phyloP scores from a whole-genome alignment of 1,139 yeast genomes.

The Hansenula lynferdii region DNA sequence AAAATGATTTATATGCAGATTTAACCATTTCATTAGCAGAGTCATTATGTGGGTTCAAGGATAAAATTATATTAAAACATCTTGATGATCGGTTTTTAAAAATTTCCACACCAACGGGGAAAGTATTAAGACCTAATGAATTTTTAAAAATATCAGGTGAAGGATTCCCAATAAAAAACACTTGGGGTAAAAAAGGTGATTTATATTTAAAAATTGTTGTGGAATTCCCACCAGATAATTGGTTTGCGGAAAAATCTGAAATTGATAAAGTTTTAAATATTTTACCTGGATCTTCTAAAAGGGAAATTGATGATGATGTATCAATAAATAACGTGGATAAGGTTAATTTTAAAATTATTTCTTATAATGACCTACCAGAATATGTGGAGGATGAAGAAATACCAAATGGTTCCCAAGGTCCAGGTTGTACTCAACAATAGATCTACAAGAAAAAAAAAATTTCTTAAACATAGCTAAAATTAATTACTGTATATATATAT shows the following conservation, averaged over 20 bases:
- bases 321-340: conserved; percentile 24
- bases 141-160: conserved; percentile 62
- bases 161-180: conserved; percentile 73
- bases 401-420: conserved; percentile 17
- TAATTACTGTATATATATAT: background rate
- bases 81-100: conserved; percentile 76
- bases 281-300: conserved; percentile 36
- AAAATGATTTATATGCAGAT: conserved; percentile 59
- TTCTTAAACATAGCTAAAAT: too few relatives aligned
- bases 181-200: conserved; percentile 52
- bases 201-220: conserved; percentile 66
- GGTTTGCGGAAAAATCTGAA: conserved; percentile 70
- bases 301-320: conserved; percentile 30
- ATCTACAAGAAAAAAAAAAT: too few relatives aligned
- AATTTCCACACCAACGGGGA: conserved; percentile 63
- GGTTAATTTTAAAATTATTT: conserved; percentile 34
- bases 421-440: conserved; percentile 42
- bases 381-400: conserved; percentile 28
- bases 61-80: conserved; percentile 62
- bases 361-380: conserved; percentile 32
- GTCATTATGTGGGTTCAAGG: conserved; percentile 72
- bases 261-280: conserved; percentile 46
- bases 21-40: conserved; percentile 68
- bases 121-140: conserved; percentile 79
- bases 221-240: conserved; percentile 79